Evolutionary conservation across 2,329 filamentous ascomycete species (phyloP), one percentile per base, ranked within the genome.

Genomic region (Fusarium sp.): DNA sequence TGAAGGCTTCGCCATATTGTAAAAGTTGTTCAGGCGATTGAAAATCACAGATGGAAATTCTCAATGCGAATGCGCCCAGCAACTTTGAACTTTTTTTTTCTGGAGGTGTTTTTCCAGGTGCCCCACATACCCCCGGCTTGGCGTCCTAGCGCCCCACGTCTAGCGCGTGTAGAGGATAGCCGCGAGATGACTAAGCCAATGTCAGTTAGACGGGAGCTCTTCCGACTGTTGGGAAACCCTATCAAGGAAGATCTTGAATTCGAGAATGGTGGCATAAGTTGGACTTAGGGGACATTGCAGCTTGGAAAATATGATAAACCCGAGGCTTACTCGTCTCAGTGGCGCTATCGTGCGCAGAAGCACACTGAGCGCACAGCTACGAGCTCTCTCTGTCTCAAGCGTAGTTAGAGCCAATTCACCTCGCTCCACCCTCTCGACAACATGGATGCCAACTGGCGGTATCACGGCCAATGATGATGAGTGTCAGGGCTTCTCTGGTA

Each of bases 381-480:
- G 73, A 67, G 40, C 70, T 44, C 66, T 75, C 57, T 74, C 74
- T 34, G 62, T 60, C 46, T 60, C 72, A 36, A 57, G 60, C 51
- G 39, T 65, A 47, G 43, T 73, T 84, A 91, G 67, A 51, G 57
- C 67, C 33, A 45, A 49, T 49, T 65, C 66, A 28, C 62, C 63
- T 50, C 76, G 79, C 44, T 78, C 77, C 36, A 78, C 76, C 43
- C 79, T 95, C 11, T 95, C 93, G 5, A 89, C 84, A 45, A 87
- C 94, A 79, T 98, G 94, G 93, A 85, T 90, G 28, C 93, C 94
- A 3, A 92, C 91, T 1, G 90, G 91, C 43, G 90, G 91, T 9
- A 88, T 92, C 55, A 84, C 89, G 61, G 82, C 84, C 40, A 82
- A 82, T 26, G 81, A 86, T 43, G 83, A 85, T 53, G 88, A 88